Conservation (phyloP, 176 grass and related monocot species). For the Aegilops longissima region DNA sequence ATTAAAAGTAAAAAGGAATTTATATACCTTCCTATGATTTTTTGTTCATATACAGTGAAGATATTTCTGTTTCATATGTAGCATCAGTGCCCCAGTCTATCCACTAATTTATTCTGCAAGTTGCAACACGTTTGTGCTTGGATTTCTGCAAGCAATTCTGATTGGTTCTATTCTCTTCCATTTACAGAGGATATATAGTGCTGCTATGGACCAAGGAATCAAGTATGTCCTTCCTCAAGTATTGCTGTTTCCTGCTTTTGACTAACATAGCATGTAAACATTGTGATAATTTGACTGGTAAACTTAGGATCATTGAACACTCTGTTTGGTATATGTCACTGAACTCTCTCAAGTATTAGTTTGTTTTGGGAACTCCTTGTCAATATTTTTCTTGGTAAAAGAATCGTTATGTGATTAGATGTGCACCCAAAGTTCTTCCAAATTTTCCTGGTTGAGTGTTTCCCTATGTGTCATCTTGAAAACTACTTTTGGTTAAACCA, state of each 20-base stretch:
- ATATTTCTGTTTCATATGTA: conserved; percentile 1
- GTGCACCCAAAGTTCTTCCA: not conserved
- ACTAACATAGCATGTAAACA: conserved; percentile 1
- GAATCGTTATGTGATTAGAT: not conserved
- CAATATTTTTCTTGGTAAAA: conserved; percentile 14
- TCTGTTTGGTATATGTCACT: not conserved
- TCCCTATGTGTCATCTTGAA: not conserved
- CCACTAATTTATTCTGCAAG: not conserved
- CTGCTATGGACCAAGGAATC: conserved; percentile 58
- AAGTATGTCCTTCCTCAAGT: conserved; percentile 50
- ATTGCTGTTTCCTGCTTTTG: conserved; percentile 1
- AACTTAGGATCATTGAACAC: not conserved
- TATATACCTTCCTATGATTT: not conserved
- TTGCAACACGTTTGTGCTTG: not conserved
- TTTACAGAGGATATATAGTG: conserved; percentile 76
- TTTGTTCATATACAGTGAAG: not conserved
- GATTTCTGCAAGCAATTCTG: conserved; percentile 18
- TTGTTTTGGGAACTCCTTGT: conserved; percentile 12
- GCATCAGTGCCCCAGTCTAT: not conserved
- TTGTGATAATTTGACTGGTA: not conserved
- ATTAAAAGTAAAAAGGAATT: conserved; percentile 19
- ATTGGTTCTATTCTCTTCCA: conserved; percentile 53
- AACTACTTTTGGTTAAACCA: conserved; percentile 20
- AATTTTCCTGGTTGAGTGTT: not conserved
- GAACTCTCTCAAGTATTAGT: conserved; percentile 6